phyloP scores from a whole-genome alignment of 2,329 filamentous ascomycete genomes.

The Exophiala sp. region DNA sequence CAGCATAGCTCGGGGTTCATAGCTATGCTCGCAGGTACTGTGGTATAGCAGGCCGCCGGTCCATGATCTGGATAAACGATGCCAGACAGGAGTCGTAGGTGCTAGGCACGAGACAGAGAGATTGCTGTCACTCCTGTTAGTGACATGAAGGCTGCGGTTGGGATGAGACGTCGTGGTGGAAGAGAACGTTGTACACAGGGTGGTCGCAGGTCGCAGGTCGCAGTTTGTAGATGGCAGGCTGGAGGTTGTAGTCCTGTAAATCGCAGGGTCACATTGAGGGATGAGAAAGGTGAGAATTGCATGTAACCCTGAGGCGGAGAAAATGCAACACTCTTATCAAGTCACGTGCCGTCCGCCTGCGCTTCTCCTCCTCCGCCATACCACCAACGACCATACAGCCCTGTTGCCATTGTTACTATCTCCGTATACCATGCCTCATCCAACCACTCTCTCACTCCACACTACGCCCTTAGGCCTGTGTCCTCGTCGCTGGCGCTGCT shows the following conservation, averaged over 20 bases:
- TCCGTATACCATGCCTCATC: not conserved
- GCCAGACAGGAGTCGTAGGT: too few species aligned
- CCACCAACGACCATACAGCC: too few species aligned
- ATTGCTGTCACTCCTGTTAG: too few species aligned
- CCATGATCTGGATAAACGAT: too few species aligned
- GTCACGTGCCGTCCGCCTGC: constrained; percentile 12
- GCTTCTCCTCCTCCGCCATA: not conserved
- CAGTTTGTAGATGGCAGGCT: not conserved
- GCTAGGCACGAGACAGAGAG: too few species aligned
- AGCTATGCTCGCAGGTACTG: too few species aligned
- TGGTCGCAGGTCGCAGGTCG: not conserved
- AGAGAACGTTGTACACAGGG: not conserved
- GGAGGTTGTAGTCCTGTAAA: not conserved
- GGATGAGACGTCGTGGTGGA: constrained; percentile 18
- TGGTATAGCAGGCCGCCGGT: too few species aligned
- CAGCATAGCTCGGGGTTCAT: too few species aligned
- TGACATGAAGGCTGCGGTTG: not conserved
- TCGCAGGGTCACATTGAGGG: constrained; percentile 9
- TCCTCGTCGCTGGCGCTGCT: not conserved
- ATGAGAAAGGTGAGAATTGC: not conserved
- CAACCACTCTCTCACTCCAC: constrained; percentile 1
- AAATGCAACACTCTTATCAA: constrained; percentile 21
- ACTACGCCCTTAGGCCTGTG: not conserved
- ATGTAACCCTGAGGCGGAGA: constrained; percentile 22
- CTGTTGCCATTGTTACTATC: not conserved